Percentiles rank a stretch among this genome's conserved stretches.
Conservation (phyloP, 768 basidiomycete genomes). For the Melanogaster broomeanus region DNA sequence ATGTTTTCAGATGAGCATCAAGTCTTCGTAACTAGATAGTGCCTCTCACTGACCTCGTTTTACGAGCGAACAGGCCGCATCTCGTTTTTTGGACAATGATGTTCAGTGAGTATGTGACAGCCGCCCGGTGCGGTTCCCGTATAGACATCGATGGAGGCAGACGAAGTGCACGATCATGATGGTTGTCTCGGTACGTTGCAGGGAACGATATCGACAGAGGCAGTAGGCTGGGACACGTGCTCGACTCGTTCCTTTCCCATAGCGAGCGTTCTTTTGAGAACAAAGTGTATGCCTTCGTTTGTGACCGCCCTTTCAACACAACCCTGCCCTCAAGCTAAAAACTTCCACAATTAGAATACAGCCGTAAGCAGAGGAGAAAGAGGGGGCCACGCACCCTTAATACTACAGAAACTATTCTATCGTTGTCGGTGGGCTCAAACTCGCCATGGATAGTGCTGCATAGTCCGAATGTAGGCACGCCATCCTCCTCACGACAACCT, state of each 20-base stretch:
- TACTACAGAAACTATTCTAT: slow-evolving; percentile 26
- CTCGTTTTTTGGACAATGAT: slow-evolving; percentile 23
- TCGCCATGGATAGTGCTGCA: slow-evolving; percentile 31
- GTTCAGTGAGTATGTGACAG: slow-evolving; percentile 26
- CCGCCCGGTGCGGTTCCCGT: slow-evolving; percentile 21
- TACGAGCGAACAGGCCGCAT: slow-evolving; percentile 17
- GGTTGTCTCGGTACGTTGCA: slow-evolving; percentile 24
- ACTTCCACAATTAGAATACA: neutral
- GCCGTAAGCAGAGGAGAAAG: neutral
- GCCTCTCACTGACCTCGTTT: slow-evolving; percentile 19
- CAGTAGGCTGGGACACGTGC: slow-evolving; percentile 27
- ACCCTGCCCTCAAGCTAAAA: slow-evolving; percentile 30
- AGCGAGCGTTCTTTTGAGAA: slow-evolving; percentile 26
- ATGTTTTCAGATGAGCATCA: slow-evolving; percentile 3
- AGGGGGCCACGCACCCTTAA: slow-evolving; percentile 24
- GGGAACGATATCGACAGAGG: slow-evolving; percentile 34
- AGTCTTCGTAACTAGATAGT: neutral
- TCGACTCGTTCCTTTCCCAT: slow-evolving; percentile 21
- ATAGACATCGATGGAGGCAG: slow-evolving; percentile 34
- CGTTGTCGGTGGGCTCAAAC: slow-evolving; percentile 27
- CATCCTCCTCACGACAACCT: slow-evolving; percentile 32
- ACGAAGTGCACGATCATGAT: slow-evolving; percentile 18
- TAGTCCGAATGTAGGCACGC: slow-evolving; percentile 30
- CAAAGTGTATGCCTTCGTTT: slow-evolving; percentile 10
- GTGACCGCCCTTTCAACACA: slow-evolving; percentile 13